Evolutionary conservation across 805 yeast species (phyloP), one percentile per base, ranked within the genome.

Genomic region (Kodamaea sagamina): DNA sequence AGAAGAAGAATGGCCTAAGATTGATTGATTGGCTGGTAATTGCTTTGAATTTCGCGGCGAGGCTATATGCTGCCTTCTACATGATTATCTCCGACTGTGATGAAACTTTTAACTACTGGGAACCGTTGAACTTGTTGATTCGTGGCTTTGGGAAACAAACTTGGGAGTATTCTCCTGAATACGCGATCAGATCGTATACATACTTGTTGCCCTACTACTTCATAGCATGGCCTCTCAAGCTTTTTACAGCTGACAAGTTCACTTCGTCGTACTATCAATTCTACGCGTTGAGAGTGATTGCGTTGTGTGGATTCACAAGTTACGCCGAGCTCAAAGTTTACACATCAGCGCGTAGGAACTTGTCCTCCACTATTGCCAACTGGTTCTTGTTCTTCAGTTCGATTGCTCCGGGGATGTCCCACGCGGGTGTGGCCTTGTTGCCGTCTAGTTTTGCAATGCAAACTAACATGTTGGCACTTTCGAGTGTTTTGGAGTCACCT

Each of bases 161-260:
- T 0, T 90, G 97, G 97, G 97, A 90, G 58, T 92, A 90, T 61
- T 87, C 96, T 0, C 97, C 97, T 0, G 85, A 76, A 42, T 88
- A 78, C 55, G 88, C 96, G 12, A 87, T 90, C 42, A 67, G 98
- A 50, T 87, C 96, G 2, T 92, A 93, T 81, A 75, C 86, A 2
- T 89, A 85, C 53, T 65, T 90, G 19, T 47, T 81, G 5, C 86
- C 79, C 1, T 75, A 73, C 51, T 67, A 61, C 44, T 1, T 64
- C 6, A 36, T 62, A 8, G 59, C 61, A 1, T 53, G 39, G 36
- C 67, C 70, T 12, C 43, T 52, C 44, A 49, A 47, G 2, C n/a
- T 21, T 38, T 32, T 47, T 16, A 44, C 39, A 41, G 49, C 29
- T 4, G 39, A 52, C 16, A 59, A 65, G 6, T 43, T 45, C 22